Evolutionary conservation across 352 stramenopile genomes (phyloP).

Genomic region (Phytopythium litorale): DNA sequence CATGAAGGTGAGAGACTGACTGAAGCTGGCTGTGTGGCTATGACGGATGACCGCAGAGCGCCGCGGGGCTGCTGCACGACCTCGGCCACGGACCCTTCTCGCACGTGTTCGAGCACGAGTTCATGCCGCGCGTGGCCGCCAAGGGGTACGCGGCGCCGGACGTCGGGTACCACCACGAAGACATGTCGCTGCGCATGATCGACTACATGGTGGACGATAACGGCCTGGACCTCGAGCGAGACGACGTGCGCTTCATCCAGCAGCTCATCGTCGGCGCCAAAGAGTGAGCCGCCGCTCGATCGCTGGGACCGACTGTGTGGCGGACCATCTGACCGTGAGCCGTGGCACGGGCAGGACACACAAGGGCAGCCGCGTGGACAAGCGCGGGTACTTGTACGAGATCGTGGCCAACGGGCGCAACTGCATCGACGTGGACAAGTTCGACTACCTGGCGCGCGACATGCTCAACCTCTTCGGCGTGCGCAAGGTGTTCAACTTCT

Average conservation of each 20-base stretch:
- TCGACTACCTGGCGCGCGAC: conserved; percentile 88
- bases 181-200: conserved; percentile 80
- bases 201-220: conserved; percentile 81
- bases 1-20: conserved; percentile 1
- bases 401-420: conserved; percentile 90
- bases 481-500: conserved; percentile 75
- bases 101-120: conserved; percentile 94
- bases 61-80: conserved; percentile 79
- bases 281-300: conserved; percentile 23
- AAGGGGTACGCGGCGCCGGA: conserved; percentile 20
- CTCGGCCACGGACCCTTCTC: conserved; percentile 94
- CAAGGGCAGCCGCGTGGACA: conserved; percentile 39
- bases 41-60: conserved; percentile 31
- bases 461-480: conserved; percentile 84
- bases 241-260: conserved; percentile 75
- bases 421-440: conserved; percentile 92
- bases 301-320: no score
- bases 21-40: not conserved
- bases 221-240: conserved; percentile 63
- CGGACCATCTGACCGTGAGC: no score
- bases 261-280: conserved; percentile 80
- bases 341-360: conserved; percentile 30
- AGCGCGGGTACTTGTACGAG: conserved; percentile 84
- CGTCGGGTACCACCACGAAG: conserved; percentile 68
- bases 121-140: conserved; percentile 66